Percentiles rank a stretch among this genome's conserved stretches.
Conservation (phyloP, 2,329 filamentous ascomycete genomes). For the Colletotrichum agaves region DNA sequence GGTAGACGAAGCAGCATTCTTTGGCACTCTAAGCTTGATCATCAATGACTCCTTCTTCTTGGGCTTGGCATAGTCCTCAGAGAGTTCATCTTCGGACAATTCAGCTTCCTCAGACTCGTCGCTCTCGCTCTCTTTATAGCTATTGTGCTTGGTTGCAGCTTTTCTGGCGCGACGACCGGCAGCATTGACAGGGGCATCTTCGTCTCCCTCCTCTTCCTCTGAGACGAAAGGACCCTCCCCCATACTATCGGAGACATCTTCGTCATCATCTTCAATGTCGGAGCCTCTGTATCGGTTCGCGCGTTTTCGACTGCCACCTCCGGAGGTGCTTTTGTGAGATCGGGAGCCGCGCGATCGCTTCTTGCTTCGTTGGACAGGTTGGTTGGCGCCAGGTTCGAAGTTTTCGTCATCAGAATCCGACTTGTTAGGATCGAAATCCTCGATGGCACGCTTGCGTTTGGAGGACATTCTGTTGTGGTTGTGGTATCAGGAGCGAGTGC, state of each 20-base stretch:
- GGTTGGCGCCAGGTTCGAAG: slow-evolving; percentile 65
- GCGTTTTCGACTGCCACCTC: slow-evolving; percentile 47
- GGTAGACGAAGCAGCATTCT: slow-evolving; percentile 35
- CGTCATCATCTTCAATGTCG: slow-evolving; percentile 71
- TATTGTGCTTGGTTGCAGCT: slow-evolving; percentile 56
- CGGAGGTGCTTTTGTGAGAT: slow-evolving; percentile 51
- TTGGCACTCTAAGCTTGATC: slow-evolving; percentile 58
- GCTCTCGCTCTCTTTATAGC: slow-evolving; percentile 59
- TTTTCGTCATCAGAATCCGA: slow-evolving; percentile 75
- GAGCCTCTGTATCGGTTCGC: slow-evolving; percentile 64
- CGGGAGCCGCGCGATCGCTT: slow-evolving; percentile 48
- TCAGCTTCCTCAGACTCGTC: slow-evolving; percentile 49
- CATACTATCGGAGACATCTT: slow-evolving; percentile 65
- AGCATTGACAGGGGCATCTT: slow-evolving; percentile 56
- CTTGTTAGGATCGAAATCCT: slow-evolving; percentile 73
- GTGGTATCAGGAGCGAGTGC: background rate
- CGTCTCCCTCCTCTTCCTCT: slow-evolving; percentile 50
- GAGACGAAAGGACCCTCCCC: slow-evolving; percentile 61
- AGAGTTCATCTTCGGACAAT: slow-evolving; percentile 42
- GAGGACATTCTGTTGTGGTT: slow-evolving; percentile 49
- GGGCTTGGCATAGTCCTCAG: slow-evolving; percentile 39
- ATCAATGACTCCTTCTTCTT: slow-evolving; percentile 45
- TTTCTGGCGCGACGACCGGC: slow-evolving; percentile 62
- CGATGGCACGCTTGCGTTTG: slow-evolving; percentile 68
- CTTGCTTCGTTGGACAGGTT: slow-evolving; percentile 52